A percentile compares a stretch with the other conserved stretches of the same genome.
Conservation (phyloP, 441 rosid genomes). For the Corymbia citriodora region DNA sequence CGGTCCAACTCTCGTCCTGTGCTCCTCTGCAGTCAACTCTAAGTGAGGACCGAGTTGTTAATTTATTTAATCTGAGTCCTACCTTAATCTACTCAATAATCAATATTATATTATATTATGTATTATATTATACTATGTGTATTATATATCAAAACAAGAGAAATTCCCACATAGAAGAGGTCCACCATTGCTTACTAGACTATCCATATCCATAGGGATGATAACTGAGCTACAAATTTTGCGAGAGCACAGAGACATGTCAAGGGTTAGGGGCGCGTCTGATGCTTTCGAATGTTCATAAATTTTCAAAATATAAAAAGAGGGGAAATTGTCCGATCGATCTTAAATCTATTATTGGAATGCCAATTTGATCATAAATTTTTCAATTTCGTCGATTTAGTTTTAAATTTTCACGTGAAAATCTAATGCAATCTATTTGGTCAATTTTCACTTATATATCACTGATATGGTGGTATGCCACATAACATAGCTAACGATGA, state of each 20-base stretch:
- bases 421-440: rapidly evolving
- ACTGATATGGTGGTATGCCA: background rate
- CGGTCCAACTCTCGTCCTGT: background rate
- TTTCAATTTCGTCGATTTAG: rapidly evolving
- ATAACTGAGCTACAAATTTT: background rate
- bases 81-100: background rate
- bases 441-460: rapidly evolving
- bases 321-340: rapidly evolving
- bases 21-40: background rate
- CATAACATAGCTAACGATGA: too few relatives aligned
- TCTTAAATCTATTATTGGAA: rapidly evolving
- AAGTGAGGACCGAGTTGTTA: background rate
- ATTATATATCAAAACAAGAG: background rate
- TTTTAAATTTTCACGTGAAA: rapidly evolving
- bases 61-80: background rate
- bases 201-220: background rate
- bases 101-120: background rate
- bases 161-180: background rate
- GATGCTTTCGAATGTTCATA: background rate
- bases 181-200: background rate
- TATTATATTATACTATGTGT: too few relatives aligned
- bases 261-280: rapidly evolving
- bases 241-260: rapidly evolving
- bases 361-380: rapidly evolving
- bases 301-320: background rate